Evolutionary conservation across 179 eudicot species (phyloP).

Genomic region (Spinacia oleracea): DNA sequence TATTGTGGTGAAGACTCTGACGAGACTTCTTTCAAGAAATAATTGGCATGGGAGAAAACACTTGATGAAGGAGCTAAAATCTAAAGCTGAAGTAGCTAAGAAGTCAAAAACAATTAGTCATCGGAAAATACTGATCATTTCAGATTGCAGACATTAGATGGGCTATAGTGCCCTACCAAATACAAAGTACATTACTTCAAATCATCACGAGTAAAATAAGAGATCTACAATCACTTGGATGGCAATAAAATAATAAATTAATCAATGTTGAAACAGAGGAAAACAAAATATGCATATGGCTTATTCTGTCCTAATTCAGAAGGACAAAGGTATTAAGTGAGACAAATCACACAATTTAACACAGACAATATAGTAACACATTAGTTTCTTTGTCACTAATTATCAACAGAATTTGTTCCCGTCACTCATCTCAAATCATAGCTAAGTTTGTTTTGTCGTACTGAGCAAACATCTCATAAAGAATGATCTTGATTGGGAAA

Average conservation of each 20-base stretch:
- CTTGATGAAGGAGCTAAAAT: neutral
- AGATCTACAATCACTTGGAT: neutral
- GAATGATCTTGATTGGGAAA: neutral
- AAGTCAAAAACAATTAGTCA: neutral
- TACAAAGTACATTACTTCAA: neutral
- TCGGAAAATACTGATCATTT: no score
- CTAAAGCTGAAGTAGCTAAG: neutral
- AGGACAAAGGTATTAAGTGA: neutral
- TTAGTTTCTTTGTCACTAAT: neutral
- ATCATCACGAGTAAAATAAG: neutral
- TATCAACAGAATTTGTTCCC: neutral
- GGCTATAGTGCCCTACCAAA: neutral
- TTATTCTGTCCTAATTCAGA: neutral
- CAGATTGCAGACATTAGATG: neutral
- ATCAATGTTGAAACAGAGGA: neutral
- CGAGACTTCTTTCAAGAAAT: neutral
- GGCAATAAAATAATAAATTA: neutral
- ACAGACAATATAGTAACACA: neutral
- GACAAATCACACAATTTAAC: neutral
- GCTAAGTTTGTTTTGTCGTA: neutral
- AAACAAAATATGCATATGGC: neutral
- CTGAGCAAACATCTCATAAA: neutral
- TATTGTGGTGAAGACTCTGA: neutral
- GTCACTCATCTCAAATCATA: neutral
- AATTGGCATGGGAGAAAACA: neutral